phyloP scores from a whole-genome alignment of 1,284 basidiomycete species.

The Ceratobasidium sp. region DNA sequence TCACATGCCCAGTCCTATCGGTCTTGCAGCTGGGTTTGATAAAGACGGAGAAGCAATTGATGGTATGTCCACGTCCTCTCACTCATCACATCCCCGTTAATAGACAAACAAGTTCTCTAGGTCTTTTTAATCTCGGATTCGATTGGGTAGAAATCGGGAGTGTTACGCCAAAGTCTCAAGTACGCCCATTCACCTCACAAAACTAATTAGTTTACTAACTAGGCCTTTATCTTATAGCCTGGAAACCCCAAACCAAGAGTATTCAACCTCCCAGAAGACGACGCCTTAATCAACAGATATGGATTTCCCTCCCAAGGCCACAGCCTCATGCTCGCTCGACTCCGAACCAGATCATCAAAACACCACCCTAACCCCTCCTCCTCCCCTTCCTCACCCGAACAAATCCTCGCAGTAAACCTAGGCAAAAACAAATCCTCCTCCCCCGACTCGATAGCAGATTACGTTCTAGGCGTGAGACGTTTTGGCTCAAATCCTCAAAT shows the following conservation, averaged over 20 bases:
- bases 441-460: conserved; percentile 88
- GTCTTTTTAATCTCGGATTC: conserved; percentile 93
- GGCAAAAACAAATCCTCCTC: conserved; percentile 96
- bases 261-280: conserved; percentile 87
- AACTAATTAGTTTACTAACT: not conserved
- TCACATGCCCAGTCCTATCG: conserved; percentile 85
- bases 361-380: conserved; percentile 59
- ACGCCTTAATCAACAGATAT: conserved; percentile 94
- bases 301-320: conserved; percentile 98
- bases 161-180: conserved; percentile 94
- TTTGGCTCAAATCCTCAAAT: conserved; percentile 94
- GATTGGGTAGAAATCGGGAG: conserved; percentile 98
- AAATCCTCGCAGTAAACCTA: conserved; percentile 92
- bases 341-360: conserved; percentile 76
- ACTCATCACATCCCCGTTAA: not conserved
- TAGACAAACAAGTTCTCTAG: conserved; percentile 58
- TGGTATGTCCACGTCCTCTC: conserved; percentile 63
- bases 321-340: conserved; percentile 79
- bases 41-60: conserved; percentile 98
- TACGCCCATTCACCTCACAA: conserved; percentile 57
- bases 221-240: conserved; percentile 65
- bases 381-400: conserved; percentile 71
- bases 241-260: conserved; percentile 95
- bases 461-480: conserved; percentile 82
- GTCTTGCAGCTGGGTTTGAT: conserved; percentile 97